A percentile compares a stretch with the other conserved stretches of the same genome.
phyloP scores from a whole-genome alignment of 768 basidiomycete genomes.

The Lyophyllum decastes region DNA sequence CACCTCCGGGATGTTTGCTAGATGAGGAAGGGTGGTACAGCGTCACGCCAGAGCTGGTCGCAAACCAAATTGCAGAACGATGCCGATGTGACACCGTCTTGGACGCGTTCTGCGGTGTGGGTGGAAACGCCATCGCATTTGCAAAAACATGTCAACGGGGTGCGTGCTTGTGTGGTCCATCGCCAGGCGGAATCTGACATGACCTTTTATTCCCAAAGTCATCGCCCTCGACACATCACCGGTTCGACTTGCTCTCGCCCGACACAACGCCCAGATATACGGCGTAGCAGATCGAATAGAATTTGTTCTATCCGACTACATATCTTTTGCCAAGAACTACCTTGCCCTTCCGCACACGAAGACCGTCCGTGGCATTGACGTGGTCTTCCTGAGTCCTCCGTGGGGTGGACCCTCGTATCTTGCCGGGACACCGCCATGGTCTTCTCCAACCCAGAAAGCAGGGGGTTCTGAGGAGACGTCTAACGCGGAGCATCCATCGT shows the following conservation, averaged over 20 bases:
- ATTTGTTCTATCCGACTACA: conserved; percentile 86
- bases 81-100: conserved; percentile 84
- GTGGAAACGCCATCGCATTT: conserved; percentile 97
- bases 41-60: conserved; percentile 93
- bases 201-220: conserved; percentile 49
- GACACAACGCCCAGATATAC: conserved; percentile 92
- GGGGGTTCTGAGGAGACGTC: conserved; percentile 11
- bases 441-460: conserved; percentile 9
- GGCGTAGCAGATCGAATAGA: conserved; percentile 96
- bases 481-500: conserved; percentile 48
- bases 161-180: conserved; percentile 35
- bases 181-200: neutral
- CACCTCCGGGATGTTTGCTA: conserved; percentile 73
- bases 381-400: conserved; percentile 91
- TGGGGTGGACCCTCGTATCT: conserved; percentile 91
- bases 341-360: conserved; percentile 24
- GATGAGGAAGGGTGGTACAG: conserved; percentile 99
- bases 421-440: conserved; percentile 27
- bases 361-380: conserved; percentile 67
- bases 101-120: conserved; percentile 97
- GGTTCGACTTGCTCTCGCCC: conserved; percentile 82
- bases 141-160: conserved; percentile 95
- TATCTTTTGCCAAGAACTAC: conserved; percentile 70
- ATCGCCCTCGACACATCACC: conserved; percentile 92
- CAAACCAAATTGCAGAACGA: conserved; percentile 88